Base-by-base conservation (phyloP, 106 monocot species). In the Posidonia australis region DNA sequence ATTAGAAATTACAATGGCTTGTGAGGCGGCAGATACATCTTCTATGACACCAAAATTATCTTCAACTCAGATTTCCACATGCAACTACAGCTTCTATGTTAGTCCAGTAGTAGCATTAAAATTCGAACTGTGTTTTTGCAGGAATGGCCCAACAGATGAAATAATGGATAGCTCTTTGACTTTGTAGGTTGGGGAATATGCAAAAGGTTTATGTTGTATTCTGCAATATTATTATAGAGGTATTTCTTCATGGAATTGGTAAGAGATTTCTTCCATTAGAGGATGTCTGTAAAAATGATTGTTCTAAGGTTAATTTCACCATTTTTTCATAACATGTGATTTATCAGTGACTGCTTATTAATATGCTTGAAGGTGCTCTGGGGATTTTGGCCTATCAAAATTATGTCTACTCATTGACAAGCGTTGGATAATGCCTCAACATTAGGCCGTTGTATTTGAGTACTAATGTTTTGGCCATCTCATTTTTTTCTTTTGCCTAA, bases 191-290 rank as follows among this genome's bases (percentile, higher is more conserved):
- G 42, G 63, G 18, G 78, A 78, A 42, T 84, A 84, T 58, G 5
- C 68, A 60, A 77, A 84, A 66, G 84, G 81, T 17, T 44, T 81
- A 23, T 81, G 78, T 31, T 85, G 84, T 81, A 64, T 81, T 29
- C 65, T 85, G n/a, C 67, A 66, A 2, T 81, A 81, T 47, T 85
- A 81, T 46, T 81, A 64, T 70, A 28, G 60, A 46, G 81, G 78
- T 30, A 67, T 81, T 3, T 65, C 57, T n/a, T n/a, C n/a, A n/a
- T n/a, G n/a, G n/a, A n/a, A n/a, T n/a, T n/a, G n/a, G n/a, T n/a
- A n/a, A n/a, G n/a, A n/a, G n/a, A n/a, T 22, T 85, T 81, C 2
- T 85, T 81, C 81, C 52, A 59, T 7, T 85, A 81, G 84, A 81
- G 61, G 54, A 47, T 24, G 13, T 48, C 16, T 1, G 1, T 64